Percentiles rank a stretch among this genome's conserved stretches.
Conservation (phyloP, 208 protist genomes). For the Kentomonas sorsogonicus region DNA sequence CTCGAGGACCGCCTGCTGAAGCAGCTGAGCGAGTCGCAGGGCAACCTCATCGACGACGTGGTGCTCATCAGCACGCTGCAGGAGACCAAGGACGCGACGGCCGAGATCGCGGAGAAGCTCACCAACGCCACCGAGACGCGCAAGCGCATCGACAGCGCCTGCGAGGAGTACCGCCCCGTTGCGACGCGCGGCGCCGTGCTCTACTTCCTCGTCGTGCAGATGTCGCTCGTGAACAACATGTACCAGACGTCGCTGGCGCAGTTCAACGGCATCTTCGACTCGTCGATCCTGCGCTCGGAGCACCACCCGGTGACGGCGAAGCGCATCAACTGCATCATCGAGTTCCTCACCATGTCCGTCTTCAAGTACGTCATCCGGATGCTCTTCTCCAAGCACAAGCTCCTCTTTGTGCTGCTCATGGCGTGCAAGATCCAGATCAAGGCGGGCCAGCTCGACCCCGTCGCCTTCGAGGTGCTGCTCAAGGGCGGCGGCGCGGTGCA, state of each 20-base stretch:
- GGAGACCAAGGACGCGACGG: slow-evolving; percentile 96
- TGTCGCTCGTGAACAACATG: slow-evolving; percentile 96
- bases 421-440: slow-evolving; percentile 96
- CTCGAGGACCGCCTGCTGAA: slow-evolving; percentile 94
- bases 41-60: slow-evolving; percentile 92
- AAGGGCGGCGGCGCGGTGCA: slow-evolving; percentile 94
- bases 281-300: slow-evolving; percentile 89
- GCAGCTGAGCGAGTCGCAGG: slow-evolving; percentile 92
- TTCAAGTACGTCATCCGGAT: slow-evolving; percentile 96
- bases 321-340: slow-evolving; percentile 96
- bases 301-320: slow-evolving; percentile 88
- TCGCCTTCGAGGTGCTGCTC: slow-evolving; percentile 90
- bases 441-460: slow-evolving; percentile 60
- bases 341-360: slow-evolving; percentile 89
- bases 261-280: slow-evolving; percentile 96
- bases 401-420: slow-evolving; percentile 95
- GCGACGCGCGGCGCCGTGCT: slow-evolving; percentile 96
- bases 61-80: slow-evolving; percentile 94
- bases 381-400: slow-evolving; percentile 97
- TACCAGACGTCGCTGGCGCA: slow-evolving; percentile 98
- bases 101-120: slow-evolving; percentile 96
- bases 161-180: slow-evolving; percentile 96
- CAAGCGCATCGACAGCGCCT: slow-evolving; percentile 93
- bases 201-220: slow-evolving; percentile 99
- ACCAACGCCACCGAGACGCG: slow-evolving; percentile 93